A percentile compares a stretch with the other conserved stretches of the same genome.
Conservation (phyloP, 2,329 filamentous ascomycete species). For the Trichoderma breve region DNA sequence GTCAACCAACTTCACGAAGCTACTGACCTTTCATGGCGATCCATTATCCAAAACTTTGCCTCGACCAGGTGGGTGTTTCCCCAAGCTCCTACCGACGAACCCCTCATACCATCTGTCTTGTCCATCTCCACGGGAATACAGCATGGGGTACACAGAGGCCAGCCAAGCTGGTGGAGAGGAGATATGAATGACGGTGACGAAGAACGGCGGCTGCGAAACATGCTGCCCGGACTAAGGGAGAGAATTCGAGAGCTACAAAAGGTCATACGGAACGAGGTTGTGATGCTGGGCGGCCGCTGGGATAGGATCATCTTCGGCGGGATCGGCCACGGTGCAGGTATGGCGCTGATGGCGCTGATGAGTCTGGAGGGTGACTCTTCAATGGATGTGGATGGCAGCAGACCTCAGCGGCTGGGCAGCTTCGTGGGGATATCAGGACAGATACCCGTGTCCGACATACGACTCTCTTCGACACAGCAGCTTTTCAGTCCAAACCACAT, state of each 20-base stretch:
- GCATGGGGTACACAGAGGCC: background rate
- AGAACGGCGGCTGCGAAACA: background rate
- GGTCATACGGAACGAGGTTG: constrained; percentile 1
- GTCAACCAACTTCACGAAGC: constrained; percentile 8
- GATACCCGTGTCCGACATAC: background rate
- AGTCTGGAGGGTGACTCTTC: background rate
- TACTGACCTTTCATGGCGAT: constrained; percentile 9
- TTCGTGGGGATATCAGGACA: constrained; percentile 10
- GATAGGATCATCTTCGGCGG: constrained; percentile 10
- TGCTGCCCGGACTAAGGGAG: background rate
- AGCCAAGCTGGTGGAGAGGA: constrained; percentile 3
- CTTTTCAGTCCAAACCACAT: background rate
- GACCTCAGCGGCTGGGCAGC: background rate
- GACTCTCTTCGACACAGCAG: background rate
- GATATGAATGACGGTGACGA: background rate
- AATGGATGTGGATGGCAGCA: background rate
- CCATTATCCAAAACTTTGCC: constrained; percentile 16
- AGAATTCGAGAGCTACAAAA: background rate
- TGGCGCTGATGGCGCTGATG: background rate
- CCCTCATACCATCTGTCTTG: background rate
- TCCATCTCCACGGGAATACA: constrained; percentile 14
- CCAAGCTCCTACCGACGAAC: constrained; percentile 13
- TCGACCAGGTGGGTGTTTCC: constrained; percentile 18
- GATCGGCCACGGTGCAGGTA: constrained; percentile 6
- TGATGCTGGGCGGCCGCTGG: constrained; percentile 1